Conservation (phyloP, 257 asterid genomes). For the Echium plantagineum region DNA sequence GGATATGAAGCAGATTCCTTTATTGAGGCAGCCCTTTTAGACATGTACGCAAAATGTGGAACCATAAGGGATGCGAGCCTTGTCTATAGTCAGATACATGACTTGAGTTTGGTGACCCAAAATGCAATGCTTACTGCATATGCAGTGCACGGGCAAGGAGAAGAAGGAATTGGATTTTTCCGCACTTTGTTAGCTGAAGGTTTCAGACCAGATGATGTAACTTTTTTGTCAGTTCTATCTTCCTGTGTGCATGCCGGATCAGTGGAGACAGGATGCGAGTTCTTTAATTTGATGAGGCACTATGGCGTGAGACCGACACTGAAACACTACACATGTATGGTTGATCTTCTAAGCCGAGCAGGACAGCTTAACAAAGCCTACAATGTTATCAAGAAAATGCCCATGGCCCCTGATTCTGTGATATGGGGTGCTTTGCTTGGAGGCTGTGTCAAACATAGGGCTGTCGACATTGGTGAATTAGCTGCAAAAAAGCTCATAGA, state of each 20-base stretch:
- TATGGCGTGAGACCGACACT: conserved; percentile 40
- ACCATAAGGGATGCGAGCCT: conserved; percentile 31
- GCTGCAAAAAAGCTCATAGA: conserved; percentile 52
- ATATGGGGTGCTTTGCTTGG: conserved; percentile 78
- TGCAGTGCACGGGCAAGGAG: conserved; percentile 68
- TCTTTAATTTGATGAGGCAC: conserved; percentile 45
- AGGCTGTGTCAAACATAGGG: conserved; percentile 59
- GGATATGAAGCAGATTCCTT: conserved; percentile 47
- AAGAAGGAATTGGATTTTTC: conserved; percentile 55
- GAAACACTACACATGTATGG: conserved; percentile 71
- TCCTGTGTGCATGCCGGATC: conserved; percentile 72
- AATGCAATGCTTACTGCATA: conserved; percentile 75
- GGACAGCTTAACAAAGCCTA: conserved; percentile 47
- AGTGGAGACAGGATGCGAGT: conserved; percentile 38
- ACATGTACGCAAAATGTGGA: conserved; percentile 83
- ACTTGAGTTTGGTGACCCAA: conserved; percentile 40
- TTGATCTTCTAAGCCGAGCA: conserved; percentile 70
- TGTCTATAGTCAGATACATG: conserved; percentile 23
- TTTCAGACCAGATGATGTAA: conserved; percentile 48
- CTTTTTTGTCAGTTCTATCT: conserved; percentile 63
- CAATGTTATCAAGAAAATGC: conserved; percentile 28
- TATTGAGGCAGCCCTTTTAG: conserved; percentile 51
- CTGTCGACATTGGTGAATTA: conserved; percentile 48
- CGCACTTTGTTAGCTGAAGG: conserved; percentile 32
- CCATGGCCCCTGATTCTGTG: conserved; percentile 47